Conservation (phyloP, 257 asterid genomes). For the Linderniella brevidens region DNA sequence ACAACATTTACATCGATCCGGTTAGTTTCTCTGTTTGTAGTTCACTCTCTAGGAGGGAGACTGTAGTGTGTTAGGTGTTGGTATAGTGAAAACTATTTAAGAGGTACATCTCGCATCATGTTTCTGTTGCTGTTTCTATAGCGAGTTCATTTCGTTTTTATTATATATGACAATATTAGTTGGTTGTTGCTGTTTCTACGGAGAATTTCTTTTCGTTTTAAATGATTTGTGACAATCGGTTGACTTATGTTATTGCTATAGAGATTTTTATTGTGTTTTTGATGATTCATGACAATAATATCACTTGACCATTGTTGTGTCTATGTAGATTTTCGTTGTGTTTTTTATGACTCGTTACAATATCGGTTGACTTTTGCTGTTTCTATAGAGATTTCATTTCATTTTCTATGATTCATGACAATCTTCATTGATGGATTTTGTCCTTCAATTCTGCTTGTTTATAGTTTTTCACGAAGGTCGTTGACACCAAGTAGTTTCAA, state of each 20-base stretch:
- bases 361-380: neutral
- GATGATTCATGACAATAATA: no score
- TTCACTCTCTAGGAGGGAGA: neutral
- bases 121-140: slow-evolving; percentile 15
- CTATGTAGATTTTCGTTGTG: neutral
- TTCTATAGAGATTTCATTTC: neutral
- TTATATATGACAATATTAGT: no score
- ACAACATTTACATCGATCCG: slow-evolving; percentile 65
- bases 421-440: neutral
- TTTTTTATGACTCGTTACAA: neutral
- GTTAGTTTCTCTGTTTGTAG: slow-evolving; percentile 13
- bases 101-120: no score
- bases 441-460: slow-evolving; percentile 5
- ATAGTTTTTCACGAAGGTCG: slow-evolving; percentile 62
- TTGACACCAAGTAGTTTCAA: slow-evolving; percentile 92
- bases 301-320: no score
- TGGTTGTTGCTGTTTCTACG: no score
- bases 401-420: neutral
- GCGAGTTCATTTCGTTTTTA: no score
- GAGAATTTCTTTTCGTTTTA: no score
- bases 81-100: no score
- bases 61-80: neutral
- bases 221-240: no score
- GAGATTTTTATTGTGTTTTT: no score
- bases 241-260: no score